A percentile compares a stretch with the other conserved stretches of the same genome.
Evolutionary conservation across 768 basidiomycete genomes (phyloP).

Genomic region (Tulasnella sp.): DNA sequence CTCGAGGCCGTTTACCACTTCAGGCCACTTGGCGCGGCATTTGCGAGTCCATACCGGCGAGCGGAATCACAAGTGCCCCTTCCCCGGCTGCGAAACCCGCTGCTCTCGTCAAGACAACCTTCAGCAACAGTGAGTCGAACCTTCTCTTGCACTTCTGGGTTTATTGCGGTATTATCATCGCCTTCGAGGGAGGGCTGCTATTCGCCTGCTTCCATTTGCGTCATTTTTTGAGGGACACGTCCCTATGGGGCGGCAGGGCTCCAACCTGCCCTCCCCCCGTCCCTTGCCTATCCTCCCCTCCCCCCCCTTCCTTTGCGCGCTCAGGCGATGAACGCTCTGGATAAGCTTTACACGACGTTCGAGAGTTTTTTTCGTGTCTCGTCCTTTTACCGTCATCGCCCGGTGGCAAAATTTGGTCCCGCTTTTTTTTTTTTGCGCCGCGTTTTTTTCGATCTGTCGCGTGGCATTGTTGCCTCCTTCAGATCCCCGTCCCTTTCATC

Average conservation of each 20-base stretch:
- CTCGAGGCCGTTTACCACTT: slow-evolving; percentile 77
- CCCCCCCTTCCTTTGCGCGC: neutral
- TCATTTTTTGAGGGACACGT: slow-evolving; percentile 2
- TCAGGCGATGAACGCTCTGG: neutral
- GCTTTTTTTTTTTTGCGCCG: too few species aligned
- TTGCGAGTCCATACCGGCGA: slow-evolving; percentile 89
- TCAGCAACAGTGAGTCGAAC: slow-evolving; percentile 52
- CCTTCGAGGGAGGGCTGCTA: neutral
- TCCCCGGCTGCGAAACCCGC: slow-evolving; percentile 89
- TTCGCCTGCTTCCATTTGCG: neutral
- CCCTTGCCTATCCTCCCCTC: neutral
- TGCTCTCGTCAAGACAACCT: slow-evolving; percentile 90
- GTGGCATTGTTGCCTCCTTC: neutral
- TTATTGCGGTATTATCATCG: neutral
- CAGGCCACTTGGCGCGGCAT: slow-evolving; percentile 84
- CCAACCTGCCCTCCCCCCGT: slow-evolving; percentile 1
- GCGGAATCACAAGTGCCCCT: slow-evolving; percentile 88
- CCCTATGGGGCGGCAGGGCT: slow-evolving; percentile 2
- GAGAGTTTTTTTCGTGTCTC: too few species aligned
- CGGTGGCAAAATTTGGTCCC: neutral
- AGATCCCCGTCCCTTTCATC: neutral
- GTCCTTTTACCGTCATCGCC: neutral
- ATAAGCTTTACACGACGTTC: neutral
- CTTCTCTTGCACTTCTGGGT: neutral
- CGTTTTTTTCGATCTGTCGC: neutral